Evolutionary conservation across 2,329 filamentous ascomycete species (phyloP).

Genomic region (Geosmithia morbida): DNA sequence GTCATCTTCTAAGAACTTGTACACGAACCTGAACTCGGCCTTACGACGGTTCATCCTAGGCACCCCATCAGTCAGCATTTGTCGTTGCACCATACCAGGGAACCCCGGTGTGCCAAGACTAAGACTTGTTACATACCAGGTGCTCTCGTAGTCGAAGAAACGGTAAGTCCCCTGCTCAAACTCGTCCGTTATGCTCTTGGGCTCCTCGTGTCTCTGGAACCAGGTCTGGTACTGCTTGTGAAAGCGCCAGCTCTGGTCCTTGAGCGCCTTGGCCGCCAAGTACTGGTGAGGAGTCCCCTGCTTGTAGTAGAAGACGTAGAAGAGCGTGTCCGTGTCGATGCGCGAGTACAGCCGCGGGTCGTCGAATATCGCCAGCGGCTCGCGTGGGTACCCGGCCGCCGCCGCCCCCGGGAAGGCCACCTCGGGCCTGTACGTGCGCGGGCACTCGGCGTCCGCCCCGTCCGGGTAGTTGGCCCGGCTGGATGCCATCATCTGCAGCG

Average conservation of each 20-base stretch:
- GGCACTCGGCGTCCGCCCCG: constrained; percentile 64
- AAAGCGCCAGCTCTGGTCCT: constrained; percentile 97
- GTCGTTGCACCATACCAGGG: no score
- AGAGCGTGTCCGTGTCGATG: constrained; percentile 90
- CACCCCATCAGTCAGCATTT: no score
- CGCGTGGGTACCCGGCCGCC: constrained; percentile 76
- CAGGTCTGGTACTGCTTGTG: constrained; percentile 99
- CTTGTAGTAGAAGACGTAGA: constrained; percentile 98
- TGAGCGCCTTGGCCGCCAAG: constrained; percentile 88
- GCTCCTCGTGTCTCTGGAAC: constrained; percentile 97
- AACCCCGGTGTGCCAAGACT: no score
- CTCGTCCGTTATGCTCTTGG: constrained; percentile 96
- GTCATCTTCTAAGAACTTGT: constrained; percentile 95
- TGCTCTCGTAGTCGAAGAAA: constrained; percentile 99
- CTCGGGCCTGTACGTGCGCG: constrained; percentile 72
- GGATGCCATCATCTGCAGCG: constrained; percentile 59
- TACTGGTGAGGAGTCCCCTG: constrained; percentile 95
- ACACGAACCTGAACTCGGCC: constrained; percentile 95
- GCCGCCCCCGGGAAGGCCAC: constrained; percentile 59
- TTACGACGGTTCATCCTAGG: constrained; percentile 99
- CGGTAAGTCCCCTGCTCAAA: constrained; percentile 98
- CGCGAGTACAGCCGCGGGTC: constrained; percentile 76
- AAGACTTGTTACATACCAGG: constrained; percentile 65
- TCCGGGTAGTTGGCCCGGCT: constrained; percentile 66
- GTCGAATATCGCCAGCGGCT: constrained; percentile 82